Evolutionary conservation across 495 filamentous ascomycete species (phyloP), one percentile per base, ranked within the genome.

Genomic region (Penicillium bovifimosum): DNA sequence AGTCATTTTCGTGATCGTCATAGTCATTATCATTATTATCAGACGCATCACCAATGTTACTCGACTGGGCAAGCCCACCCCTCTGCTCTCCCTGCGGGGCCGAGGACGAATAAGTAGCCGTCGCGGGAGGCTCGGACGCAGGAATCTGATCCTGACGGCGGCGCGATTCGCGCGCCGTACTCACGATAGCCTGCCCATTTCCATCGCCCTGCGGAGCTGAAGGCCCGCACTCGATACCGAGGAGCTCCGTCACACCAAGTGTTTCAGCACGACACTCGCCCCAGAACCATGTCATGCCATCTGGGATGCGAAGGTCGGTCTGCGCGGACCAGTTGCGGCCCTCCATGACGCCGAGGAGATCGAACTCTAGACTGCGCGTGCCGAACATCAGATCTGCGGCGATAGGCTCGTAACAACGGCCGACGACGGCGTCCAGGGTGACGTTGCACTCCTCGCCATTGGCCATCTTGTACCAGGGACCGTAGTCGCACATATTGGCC

Each of bases 221-320:
- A 16, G 61, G 49, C 3, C 72, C 69, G 16, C 76, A 71, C 10
- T 80, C 75, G 2, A 71, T 49, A 0, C 78, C 77, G 52, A 82
- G 82, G 9, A 83, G 62, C 13, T 71, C 70, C 17, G 77, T 72
- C 10, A 85, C 44, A 27, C 76, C 79, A 4, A 85, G 71, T 0
- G 78, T 76, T 35, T 83, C 72, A 0, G 72, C 72, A 2, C 81
- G 71, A 40, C 67, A 69, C 41, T 84, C 79, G 14, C 71, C 77
- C 79, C 80, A 84, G 62, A 78, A 80, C 78, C 78, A 83, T 2
- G 59, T 52, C n/a, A 69, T 65, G 5, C 60, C 67, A 5, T 60
- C 41, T 0, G 63, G 55, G 27, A 83, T 79, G 9, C 79, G 77
- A 0, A 54, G 46, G 32, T 84, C 80, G 6, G 66, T 60, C 29